A percentile compares a stretch with the other conserved stretches of the same genome.
These are phyloP conservation scores for Zygosaccharomyces sapae DNA, from an alignment of 1,139 yeast genomes.

Conservation along the genomic window DNA sequence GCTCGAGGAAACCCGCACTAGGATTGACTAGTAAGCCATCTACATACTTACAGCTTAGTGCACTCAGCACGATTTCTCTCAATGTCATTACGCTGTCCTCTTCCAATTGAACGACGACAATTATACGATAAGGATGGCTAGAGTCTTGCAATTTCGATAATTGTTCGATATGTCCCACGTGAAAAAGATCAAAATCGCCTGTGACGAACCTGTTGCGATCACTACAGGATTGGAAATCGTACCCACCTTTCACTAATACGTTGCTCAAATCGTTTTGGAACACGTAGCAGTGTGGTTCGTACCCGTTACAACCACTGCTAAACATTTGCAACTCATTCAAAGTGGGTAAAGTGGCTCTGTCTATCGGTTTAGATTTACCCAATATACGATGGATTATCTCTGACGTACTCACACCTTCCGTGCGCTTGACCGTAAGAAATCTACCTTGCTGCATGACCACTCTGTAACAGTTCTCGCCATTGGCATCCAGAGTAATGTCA, in stretches of 20 bases:
- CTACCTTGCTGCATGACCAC: conserved; percentile 76
- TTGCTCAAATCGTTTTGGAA: conserved; percentile 32
- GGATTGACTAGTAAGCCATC: conserved; percentile 53
- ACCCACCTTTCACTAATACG: conserved; percentile 35
- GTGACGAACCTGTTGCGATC: conserved; percentile 54
- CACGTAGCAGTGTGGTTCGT: conserved; percentile 58
- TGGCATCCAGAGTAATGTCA: conserved; percentile 92
- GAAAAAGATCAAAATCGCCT: conserved; percentile 89
- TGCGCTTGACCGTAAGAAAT: conserved; percentile 83
- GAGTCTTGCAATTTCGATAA: conserved; percentile 36
- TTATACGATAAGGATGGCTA: conserved; percentile 49
- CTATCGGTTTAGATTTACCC: neutral
- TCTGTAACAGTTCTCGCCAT: conserved; percentile 90
- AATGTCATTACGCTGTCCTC: conserved; percentile 84
- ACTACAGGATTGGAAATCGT: conserved; percentile 21
- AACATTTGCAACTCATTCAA: conserved; percentile 48
- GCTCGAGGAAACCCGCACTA: neutral
- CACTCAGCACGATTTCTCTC: conserved; percentile 80
- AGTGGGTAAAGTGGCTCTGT: conserved; percentile 14
- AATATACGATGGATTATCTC: conserved; percentile 92
- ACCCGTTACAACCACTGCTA: conserved; percentile 67
- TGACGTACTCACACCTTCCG: conserved; percentile 91
- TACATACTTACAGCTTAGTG: conserved; percentile 79
- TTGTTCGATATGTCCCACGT: conserved; percentile 81
- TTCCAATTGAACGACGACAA: conserved; percentile 63